phyloP scores from a whole-genome alignment of 1,284 basidiomycete species.

The Heterobasidion occidentale region DNA sequence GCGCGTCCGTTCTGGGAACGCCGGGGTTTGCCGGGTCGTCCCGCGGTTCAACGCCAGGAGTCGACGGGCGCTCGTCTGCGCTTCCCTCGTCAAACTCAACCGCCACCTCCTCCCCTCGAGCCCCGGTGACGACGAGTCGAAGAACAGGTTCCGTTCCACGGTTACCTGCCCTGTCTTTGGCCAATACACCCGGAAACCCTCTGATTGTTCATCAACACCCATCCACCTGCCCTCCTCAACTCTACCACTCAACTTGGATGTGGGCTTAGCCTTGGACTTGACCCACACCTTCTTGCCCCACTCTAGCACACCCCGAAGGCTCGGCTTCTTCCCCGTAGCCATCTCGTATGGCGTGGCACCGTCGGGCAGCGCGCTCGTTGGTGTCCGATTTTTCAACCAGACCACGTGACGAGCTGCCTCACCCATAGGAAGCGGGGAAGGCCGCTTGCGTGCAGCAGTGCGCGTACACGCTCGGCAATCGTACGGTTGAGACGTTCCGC shows the following conservation, averaged over 20 bases:
- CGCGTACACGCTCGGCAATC: not conserved
- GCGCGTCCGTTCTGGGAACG: too few species aligned
- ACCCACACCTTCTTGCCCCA: slow-evolving; percentile 10
- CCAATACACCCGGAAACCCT: too few species aligned
- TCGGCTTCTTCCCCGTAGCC: not conserved
- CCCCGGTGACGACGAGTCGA: too few species aligned
- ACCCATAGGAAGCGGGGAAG: slow-evolving; percentile 12
- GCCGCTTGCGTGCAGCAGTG: slow-evolving; percentile 11
- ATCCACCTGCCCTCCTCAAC: slow-evolving; percentile 21
- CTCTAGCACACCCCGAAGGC: slow-evolving; percentile 1
- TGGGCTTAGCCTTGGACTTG: slow-evolving; percentile 1
- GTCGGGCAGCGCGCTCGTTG: slow-evolving; percentile 16
- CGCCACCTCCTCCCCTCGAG: too few species aligned
- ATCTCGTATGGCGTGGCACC: not conserved
- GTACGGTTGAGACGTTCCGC: slow-evolving; percentile 25
- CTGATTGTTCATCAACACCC: slow-evolving; percentile 11
- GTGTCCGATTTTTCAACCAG: slow-evolving; percentile 25
- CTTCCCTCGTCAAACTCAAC: too few species aligned
- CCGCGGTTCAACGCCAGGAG: too few species aligned
- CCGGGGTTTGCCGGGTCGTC: too few species aligned
- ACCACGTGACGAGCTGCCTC: slow-evolving; percentile 8
- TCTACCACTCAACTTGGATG: slow-evolving; percentile 19
- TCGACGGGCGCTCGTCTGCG: too few species aligned
- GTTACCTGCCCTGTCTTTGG: too few species aligned
- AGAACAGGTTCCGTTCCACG: too few species aligned